Conservation (phyloP, 208 protist species). For the Crithidia brevicula region DNA sequence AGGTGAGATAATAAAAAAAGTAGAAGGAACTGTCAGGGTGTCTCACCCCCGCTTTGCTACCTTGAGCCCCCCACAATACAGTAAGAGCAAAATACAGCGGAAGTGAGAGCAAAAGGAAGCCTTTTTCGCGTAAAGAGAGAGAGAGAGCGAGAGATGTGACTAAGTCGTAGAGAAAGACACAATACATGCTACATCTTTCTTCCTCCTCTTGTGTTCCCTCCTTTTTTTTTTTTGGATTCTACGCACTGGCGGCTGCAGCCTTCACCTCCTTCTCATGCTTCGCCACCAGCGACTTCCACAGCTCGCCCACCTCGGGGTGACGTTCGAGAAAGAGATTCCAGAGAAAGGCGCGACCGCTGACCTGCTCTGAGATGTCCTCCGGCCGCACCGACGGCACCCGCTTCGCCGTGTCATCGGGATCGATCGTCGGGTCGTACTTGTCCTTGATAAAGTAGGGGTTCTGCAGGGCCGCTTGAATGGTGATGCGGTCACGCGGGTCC, state of each 20-base stretch:
- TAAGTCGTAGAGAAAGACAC: too few relatives aligned
- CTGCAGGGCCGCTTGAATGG: conserved; percentile 69
- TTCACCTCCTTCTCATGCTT: conserved; percentile 44
- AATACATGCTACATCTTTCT: too few relatives aligned
- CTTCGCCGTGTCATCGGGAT: conserved; percentile 59
- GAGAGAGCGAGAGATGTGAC: too few relatives aligned
- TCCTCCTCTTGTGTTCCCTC: too few relatives aligned
- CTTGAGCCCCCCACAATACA: too few relatives aligned
- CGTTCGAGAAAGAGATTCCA: conserved; percentile 79
- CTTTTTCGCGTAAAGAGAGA: too few relatives aligned
- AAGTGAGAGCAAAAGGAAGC: too few relatives aligned
- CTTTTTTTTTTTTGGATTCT: neutral
- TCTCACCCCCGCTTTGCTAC: too few relatives aligned
- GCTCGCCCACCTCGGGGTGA: conserved; percentile 79
- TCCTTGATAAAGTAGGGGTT: conserved; percentile 82
- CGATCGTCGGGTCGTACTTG: conserved; percentile 72
- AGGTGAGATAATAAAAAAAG: conserved; percentile 23
- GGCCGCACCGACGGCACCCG: conserved; percentile 59
- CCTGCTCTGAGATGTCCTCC: conserved; percentile 60
- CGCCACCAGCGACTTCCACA: conserved; percentile 54
- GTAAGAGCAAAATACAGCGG: too few relatives aligned
- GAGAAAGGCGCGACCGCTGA: conserved; percentile 69
- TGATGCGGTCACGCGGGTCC: conserved; percentile 77
- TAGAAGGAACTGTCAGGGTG: too few relatives aligned
- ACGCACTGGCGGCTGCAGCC: conserved; percentile 9